Evolutionary conservation across 352 stramenopile genomes (phyloP).

Genomic region (Phytophthora foliorum): DNA sequence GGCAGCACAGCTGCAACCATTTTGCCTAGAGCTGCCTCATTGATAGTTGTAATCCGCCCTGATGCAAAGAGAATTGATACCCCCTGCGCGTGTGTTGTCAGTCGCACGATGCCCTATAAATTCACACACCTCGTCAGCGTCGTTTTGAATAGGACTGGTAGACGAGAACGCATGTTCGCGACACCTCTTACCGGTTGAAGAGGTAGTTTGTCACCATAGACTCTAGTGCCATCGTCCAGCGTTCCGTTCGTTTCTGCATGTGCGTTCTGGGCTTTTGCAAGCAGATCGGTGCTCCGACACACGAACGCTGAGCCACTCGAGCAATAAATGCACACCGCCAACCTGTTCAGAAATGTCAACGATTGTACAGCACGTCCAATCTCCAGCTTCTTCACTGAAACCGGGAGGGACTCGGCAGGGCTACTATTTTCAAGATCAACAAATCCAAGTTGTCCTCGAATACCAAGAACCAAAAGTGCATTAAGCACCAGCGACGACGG

Average conservation of each 20-base stretch:
- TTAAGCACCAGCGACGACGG: constrained; percentile 3
- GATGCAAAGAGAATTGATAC: constrained; percentile 52
- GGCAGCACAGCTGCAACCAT: constrained; percentile 36
- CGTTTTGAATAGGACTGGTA: neutral
- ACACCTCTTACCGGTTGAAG: constrained; percentile 37
- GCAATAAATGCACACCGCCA: constrained; percentile 50
- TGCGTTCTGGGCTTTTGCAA: constrained; percentile 2
- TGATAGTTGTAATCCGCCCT: constrained; percentile 43
- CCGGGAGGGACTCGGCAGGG: constrained; percentile 8
- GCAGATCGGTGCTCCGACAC: constrained; percentile 25
- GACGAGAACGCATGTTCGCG: neutral
- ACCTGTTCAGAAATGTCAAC: constrained; percentile 34
- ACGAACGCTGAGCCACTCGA: constrained; percentile 35
- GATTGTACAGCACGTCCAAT: constrained; percentile 34
- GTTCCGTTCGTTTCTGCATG: neutral
- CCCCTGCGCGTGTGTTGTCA: constrained; percentile 29
- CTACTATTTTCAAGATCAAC: constrained; percentile 9
- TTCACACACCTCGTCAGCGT: constrained; percentile 12
- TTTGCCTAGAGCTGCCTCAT: constrained; percentile 16
- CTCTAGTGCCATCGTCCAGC: neutral
- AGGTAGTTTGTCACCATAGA: constrained; percentile 38
- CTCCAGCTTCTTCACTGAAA: constrained; percentile 25
- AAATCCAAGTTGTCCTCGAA: constrained; percentile 25
- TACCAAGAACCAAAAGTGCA: constrained; percentile 35
- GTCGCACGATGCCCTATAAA: constrained; percentile 40